Evolutionary conservation across 1,284 basidiomycete species (phyloP).

Genomic region (Ustilago hordei): DNA sequence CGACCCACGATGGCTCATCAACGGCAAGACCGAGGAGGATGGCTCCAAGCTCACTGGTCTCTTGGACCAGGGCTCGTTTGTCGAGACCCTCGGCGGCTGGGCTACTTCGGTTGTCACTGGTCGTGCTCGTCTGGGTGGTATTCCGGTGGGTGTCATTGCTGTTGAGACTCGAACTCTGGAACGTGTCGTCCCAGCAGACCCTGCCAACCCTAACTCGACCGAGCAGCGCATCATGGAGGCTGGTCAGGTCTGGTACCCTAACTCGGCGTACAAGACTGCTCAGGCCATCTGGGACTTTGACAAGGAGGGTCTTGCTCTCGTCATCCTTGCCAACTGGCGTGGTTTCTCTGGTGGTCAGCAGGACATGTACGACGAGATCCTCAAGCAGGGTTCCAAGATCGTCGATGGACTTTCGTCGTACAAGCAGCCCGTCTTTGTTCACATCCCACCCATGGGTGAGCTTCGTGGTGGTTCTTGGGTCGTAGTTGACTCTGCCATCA

Average conservation of each 20-base stretch:
- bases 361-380: conserved; percentile 79
- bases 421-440: conserved; percentile 98
- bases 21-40: conserved; percentile 88
- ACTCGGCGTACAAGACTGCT: conserved; percentile 99
- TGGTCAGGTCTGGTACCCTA: conserved; percentile 99
- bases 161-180: conserved; percentile 98
- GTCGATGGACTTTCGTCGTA: conserved; percentile 97
- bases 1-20: conserved; percentile 97
- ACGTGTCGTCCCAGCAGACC: conserved; percentile 95
- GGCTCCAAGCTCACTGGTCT: conserved; percentile 77
- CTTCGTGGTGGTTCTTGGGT: conserved; percentile 99
- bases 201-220: conserved; percentile 96
- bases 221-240: conserved; percentile 99
- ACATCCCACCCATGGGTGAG: conserved; percentile 98
- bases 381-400: conserved; percentile 75
- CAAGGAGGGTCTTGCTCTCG: conserved; percentile 93
- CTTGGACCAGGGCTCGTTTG: conserved; percentile 96
- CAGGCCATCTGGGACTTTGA: conserved; percentile 99
- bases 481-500: conserved; percentile 95
- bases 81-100: conserved; percentile 80
- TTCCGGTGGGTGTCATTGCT: conserved; percentile 97
- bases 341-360: conserved; percentile 99
- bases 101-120: conserved; percentile 75
- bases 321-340: conserved; percentile 99
- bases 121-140: conserved; percentile 93